A percentile compares a stretch with the other conserved stretches of the same genome.
Evolutionary conservation across 306 rosid species (phyloP).

Genomic region (Abrus precatorius): DNA sequence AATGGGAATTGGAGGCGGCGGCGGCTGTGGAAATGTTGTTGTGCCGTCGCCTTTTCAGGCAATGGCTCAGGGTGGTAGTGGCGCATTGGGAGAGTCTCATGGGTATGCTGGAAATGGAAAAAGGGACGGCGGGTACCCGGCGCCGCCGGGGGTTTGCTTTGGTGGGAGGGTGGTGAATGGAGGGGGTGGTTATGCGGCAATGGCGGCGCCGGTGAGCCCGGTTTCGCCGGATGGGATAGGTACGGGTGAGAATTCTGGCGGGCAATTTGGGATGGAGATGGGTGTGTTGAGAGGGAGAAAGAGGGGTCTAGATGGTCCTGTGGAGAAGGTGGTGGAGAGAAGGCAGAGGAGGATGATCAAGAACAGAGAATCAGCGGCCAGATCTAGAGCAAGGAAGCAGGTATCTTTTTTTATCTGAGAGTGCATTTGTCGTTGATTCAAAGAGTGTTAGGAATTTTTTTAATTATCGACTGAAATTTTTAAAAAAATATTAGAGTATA

Average conservation of each 20-base stretch:
- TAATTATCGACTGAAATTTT: no score
- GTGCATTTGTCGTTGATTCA: no score
- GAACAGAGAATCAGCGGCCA: conserved; percentile 91
- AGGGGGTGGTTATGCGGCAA: conserved; percentile 58
- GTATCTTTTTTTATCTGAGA: conserved; percentile 30
- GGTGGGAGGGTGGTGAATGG: conserved; percentile 70
- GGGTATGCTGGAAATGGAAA: conserved; percentile 57
- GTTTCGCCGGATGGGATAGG: conserved; percentile 73
- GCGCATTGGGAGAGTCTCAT: conserved; percentile 51
- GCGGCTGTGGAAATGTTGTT: conserved; percentile 42
- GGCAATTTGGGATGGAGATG: conserved; percentile 64
- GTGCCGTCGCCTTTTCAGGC: conserved; percentile 48
- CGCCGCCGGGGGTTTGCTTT: conserved; percentile 50
- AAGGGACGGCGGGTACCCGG: conserved; percentile 50
- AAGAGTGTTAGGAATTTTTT: no score
- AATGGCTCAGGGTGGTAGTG: conserved; percentile 49
- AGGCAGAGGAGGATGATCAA: conserved; percentile 93
- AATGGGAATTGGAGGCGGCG: conserved; percentile 32
- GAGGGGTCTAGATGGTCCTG: conserved; percentile 72
- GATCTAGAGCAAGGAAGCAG: conserved; percentile 93
- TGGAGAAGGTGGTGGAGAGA: conserved; percentile 86
- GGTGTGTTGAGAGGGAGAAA: conserved; percentile 72
- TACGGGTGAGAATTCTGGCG: conserved; percentile 49
- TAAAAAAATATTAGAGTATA: no score
- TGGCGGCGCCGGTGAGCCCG: conserved; percentile 63